Percentiles rank a stretch among this genome's conserved stretches.
These are phyloP conservation scores for Arthroderma sp. DNA, from an alignment of 2,329 filamentous ascomycete species.

Conservation along the genomic window DNA sequence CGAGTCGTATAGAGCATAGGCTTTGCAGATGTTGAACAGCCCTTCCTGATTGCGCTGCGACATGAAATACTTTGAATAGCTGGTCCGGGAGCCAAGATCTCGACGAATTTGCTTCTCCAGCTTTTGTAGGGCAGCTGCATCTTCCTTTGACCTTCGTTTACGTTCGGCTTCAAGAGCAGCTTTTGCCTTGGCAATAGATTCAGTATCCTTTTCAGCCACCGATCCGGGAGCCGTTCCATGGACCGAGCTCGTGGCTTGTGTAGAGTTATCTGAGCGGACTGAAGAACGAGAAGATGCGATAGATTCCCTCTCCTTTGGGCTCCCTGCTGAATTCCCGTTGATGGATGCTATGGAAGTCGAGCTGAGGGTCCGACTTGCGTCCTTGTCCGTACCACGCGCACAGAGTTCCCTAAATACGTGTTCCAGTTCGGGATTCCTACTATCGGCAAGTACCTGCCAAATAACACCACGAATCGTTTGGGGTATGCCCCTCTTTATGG, in stretches of 20 bases:
- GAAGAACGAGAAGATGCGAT: constrained; percentile 72
- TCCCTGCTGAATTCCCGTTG: constrained; percentile 43
- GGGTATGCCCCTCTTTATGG: constrained; percentile 87
- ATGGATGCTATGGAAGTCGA: constrained; percentile 15
- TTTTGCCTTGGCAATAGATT: constrained; percentile 54
- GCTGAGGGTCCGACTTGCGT: constrained; percentile 49
- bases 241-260: constrained; percentile 44
- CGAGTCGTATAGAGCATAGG: constrained; percentile 91
- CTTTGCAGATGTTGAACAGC: constrained; percentile 91
- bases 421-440: constrained; percentile 85
- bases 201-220: constrained; percentile 48
- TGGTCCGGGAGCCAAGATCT: constrained; percentile 83
- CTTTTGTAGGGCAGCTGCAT: constrained; percentile 59
- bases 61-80: constrained; percentile 90
- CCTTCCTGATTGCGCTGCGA: constrained; percentile 85
- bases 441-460: constrained; percentile 94
- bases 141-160: constrained; percentile 68
- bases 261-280: constrained; percentile 64
- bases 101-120: constrained; percentile 85
- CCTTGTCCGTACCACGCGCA: constrained; percentile 67
- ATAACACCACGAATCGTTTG: constrained; percentile 94
- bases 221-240: constrained; percentile 47
- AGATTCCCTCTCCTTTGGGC: constrained; percentile 50
- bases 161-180: constrained; percentile 53
- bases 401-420: constrained; percentile 72